Conservation (phyloP, 129 eudicot species). For the Saussurea involucrata region DNA sequence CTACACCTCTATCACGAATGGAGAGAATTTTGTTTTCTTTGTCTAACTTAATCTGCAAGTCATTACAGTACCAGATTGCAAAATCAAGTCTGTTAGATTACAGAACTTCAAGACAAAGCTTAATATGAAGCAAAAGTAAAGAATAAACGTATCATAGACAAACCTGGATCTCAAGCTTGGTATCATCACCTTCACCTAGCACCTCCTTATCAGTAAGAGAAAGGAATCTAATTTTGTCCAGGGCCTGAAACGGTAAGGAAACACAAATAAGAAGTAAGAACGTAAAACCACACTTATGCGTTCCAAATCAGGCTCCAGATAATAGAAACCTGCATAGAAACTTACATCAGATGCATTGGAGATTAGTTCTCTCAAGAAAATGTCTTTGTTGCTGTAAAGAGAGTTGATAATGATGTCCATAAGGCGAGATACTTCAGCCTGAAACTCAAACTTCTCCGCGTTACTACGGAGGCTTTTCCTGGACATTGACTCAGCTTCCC, state of each 20-base stretch:
- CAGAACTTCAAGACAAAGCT: neutral
- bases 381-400: constrained; percentile 94
- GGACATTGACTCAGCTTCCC: constrained; percentile 93
- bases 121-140: neutral
- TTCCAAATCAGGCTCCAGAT: neutral
- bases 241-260: constrained; percentile 45
- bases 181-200: constrained; percentile 85
- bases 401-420: constrained; percentile 98
- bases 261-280: neutral
- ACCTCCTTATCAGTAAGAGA: constrained; percentile 88
- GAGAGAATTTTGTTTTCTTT: constrained; percentile 88
- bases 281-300: neutral
- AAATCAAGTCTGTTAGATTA: neutral
- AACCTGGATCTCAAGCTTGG: constrained; percentile 96
- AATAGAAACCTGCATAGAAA: neutral
- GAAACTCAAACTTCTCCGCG: constrained; percentile 95
- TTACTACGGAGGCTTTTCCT: constrained; percentile 63
- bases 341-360: constrained; percentile 99
- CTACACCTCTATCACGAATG: constrained; percentile 92
- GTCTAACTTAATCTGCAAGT: constrained; percentile 80
- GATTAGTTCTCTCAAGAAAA: constrained; percentile 92
- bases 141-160: constrained; percentile 7
- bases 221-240: constrained; percentile 93
- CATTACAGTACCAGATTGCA: neutral
- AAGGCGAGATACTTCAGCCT: constrained; percentile 98